These are phyloP conservation scores for Phytophthora pseudosyringae DNA, from an alignment of 352 stramenopile genomes.

Conservation along the genomic window DNA sequence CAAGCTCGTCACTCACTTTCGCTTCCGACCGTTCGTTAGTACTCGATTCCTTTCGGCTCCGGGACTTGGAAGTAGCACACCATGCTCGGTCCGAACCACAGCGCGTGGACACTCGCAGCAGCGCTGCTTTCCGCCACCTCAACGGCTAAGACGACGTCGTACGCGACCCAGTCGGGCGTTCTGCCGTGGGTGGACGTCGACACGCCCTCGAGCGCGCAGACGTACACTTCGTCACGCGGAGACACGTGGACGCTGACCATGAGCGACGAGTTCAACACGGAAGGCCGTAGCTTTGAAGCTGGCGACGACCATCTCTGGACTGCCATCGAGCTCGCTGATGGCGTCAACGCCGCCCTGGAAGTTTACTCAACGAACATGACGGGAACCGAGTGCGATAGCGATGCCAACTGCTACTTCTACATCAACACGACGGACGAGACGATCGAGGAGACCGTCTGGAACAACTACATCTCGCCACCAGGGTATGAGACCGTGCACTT, in stretches of 20 bases:
- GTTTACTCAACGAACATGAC: conserved; percentile 68
- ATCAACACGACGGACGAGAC: conserved; percentile 57
- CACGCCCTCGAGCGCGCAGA: conserved; percentile 43
- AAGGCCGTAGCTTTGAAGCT: conserved; percentile 85
- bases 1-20: conserved; percentile 17
- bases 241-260: conserved; percentile 68
- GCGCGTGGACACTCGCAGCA: neutral
- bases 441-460: conserved; percentile 37
- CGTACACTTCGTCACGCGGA: conserved; percentile 55
- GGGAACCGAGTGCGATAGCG: conserved; percentile 55
- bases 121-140: neutral
- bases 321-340: conserved; percentile 66
- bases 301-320: conserved; percentile 95
- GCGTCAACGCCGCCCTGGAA: conserved; percentile 66
- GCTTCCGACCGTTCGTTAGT: neutral
- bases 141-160: conserved; percentile 20
- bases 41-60: no score
- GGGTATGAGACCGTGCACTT: conserved; percentile 35
- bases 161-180: conserved; percentile 57
- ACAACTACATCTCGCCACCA: conserved; percentile 26
- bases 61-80: neutral
- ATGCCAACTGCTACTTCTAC: conserved; percentile 62
- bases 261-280: conserved; percentile 49
- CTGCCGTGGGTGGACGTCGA: conserved; percentile 57
- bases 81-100: conserved; percentile 10